Evolutionary conservation across 805 yeast species (phyloP).

Genomic region (Candida broadrunensis): DNA sequence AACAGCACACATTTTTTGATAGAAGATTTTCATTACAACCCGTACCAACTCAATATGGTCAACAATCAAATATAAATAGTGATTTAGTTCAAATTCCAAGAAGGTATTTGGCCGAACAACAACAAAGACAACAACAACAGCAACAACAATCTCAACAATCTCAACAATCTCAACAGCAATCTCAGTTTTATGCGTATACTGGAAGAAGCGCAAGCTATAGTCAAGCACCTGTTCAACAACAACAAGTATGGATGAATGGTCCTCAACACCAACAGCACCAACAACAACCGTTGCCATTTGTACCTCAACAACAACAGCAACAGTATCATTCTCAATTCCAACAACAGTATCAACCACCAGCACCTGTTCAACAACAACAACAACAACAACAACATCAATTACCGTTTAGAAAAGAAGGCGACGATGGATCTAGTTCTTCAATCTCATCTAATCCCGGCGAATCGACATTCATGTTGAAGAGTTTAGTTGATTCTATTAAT

Average conservation of each 20-base stretch:
- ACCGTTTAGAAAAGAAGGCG: not conserved
- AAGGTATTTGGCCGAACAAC: constrained; percentile 1
- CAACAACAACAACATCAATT: not conserved
- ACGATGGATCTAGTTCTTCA: constrained; percentile 3
- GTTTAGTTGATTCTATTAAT: constrained; percentile 41
- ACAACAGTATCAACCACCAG: not conserved
- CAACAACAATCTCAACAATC: not conserved
- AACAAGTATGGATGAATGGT: constrained; percentile 2
- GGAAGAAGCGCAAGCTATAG: not conserved
- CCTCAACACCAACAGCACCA: constrained; percentile 3
- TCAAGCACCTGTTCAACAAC: not conserved
- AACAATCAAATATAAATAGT: constrained; percentile 1
- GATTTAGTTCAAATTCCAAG: constrained; percentile 3
- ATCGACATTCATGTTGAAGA: constrained; percentile 30
- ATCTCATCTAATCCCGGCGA: constrained; percentile 7
- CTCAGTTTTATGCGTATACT: not conserved
- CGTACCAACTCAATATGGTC: not conserved
- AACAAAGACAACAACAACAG: not conserved
- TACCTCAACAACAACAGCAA: constrained; percentile 2
- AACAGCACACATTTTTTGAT: not conserved
- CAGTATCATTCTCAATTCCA: constrained; percentile 1
- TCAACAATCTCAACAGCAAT: not conserved
- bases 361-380: not conserved
- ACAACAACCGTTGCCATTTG: not conserved
- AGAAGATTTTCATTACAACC: not conserved